These are phyloP conservation scores for Hypoxylon sp. DNA, from an alignment of 2,329 filamentous ascomycete species.

Conservation along the genomic window DNA sequence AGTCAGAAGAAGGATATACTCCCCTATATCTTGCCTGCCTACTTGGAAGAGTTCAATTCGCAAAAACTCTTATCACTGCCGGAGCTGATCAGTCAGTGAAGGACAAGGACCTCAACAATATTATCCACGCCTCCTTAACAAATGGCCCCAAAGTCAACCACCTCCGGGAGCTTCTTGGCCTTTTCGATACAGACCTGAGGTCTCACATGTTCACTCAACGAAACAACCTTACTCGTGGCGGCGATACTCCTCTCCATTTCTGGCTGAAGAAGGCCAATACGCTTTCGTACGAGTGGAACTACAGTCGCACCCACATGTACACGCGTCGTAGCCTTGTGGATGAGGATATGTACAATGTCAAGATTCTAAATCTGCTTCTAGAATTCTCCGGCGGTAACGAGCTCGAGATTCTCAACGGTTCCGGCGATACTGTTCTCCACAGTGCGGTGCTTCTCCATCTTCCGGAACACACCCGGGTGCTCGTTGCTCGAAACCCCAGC, in stretches of 20 bases:
- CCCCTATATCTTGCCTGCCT: constrained; percentile 78
- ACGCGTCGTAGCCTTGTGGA: constrained; percentile 35
- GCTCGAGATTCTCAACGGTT: constrained; percentile 72
- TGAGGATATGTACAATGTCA: constrained; percentile 53
- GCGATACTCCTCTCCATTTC: constrained; percentile 74
- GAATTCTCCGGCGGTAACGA: constrained; percentile 70
- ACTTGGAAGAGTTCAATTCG: constrained; percentile 67
- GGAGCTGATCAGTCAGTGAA: constrained; percentile 79
- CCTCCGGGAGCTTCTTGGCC: constrained; percentile 66
- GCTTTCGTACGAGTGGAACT: constrained; percentile 3
- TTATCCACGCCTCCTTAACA: constrained; percentile 73
- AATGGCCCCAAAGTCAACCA: constrained; percentile 54
- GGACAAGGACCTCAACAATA: constrained; percentile 74
- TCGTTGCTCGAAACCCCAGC: constrained; percentile 70
- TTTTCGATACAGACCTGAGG: constrained; percentile 72
- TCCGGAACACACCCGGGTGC: constrained; percentile 57
- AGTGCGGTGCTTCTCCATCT: constrained; percentile 62
- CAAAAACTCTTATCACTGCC: constrained; percentile 73
- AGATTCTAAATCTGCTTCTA: constrained; percentile 66
- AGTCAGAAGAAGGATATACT: constrained; percentile 71
- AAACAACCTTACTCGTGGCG: constrained; percentile 64
- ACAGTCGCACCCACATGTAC: not conserved
- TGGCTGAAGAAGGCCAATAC: constrained; percentile 62
- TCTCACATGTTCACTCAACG: constrained; percentile 72
- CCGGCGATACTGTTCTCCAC: constrained; percentile 77